These are phyloP conservation scores for Neurospora sp. DNA, from an alignment of 495 filamentous ascomycete genomes.

Conservation along the genomic window DNA sequence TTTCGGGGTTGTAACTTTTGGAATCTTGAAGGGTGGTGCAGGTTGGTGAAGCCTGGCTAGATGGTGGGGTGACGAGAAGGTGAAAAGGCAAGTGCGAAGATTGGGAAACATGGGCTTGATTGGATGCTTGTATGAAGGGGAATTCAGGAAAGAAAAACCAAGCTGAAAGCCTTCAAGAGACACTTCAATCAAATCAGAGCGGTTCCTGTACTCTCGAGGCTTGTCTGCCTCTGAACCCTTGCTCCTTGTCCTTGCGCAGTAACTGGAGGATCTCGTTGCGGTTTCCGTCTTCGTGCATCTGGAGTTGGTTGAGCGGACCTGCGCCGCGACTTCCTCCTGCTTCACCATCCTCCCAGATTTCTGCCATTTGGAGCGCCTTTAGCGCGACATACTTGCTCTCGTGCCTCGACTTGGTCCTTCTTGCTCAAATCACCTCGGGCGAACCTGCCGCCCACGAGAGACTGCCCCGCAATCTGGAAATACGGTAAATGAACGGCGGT, in stretches of 20 bases:
- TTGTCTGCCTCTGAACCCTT: background rate
- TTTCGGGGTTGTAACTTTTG: background rate
- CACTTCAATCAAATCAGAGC: background rate
- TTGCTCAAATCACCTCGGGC: background rate
- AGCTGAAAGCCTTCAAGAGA: background rate
- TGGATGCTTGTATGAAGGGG: background rate
- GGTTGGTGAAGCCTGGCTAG: background rate
- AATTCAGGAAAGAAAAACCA: background rate
- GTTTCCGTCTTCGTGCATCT: background rate
- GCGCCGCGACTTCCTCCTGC: background rate
- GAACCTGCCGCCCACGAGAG: background rate
- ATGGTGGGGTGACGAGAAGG: background rate
- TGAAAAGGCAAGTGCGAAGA: background rate
- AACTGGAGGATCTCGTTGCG: background rate
- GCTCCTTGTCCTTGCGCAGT: background rate
- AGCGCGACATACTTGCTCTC: background rate
- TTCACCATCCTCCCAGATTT: background rate
- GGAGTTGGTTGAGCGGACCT: background rate
- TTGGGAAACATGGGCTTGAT: background rate
- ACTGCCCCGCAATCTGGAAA: background rate
- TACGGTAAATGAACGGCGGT: background rate
- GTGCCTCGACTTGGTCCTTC: background rate
- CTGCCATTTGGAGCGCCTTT: background rate
- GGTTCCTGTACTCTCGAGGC: background rate
- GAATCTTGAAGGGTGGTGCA: background rate